Conservation (phyloP, 345 rosid genomes). For the Brassica napus region Da-Ae NC_063448.1:21395501-21396000, state of each 20-base stretch:
- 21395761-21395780: background rate
- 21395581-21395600: slow-evolving; percentile 15
- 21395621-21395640: slow-evolving; percentile 17
- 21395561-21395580: slow-evolving; percentile 13
- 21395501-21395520: slow-evolving; percentile 28
- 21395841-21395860: background rate
- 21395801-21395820: background rate
- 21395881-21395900: background rate
- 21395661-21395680: background rate
- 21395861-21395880: background rate
- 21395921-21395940: background rate
- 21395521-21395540: slow-evolving; percentile 29
- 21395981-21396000: no score
- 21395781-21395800: background rate
- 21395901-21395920: background rate
- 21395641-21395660: slow-evolving; percentile 17
- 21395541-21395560: slow-evolving; percentile 27
- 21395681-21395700: slow-evolving; percentile 4
- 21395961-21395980: no score
- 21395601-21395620: slow-evolving; percentile 31
- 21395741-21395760: background rate
- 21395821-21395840: background rate
- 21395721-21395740: background rate
- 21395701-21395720: background rate
- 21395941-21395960: background rate